Percentiles rank a stretch among this genome's conserved stretches.
These are phyloP conservation scores for Nakazawaea wickerhamii DNA, from an alignment of 805 yeast species.

Conservation along the genomic window DNA sequence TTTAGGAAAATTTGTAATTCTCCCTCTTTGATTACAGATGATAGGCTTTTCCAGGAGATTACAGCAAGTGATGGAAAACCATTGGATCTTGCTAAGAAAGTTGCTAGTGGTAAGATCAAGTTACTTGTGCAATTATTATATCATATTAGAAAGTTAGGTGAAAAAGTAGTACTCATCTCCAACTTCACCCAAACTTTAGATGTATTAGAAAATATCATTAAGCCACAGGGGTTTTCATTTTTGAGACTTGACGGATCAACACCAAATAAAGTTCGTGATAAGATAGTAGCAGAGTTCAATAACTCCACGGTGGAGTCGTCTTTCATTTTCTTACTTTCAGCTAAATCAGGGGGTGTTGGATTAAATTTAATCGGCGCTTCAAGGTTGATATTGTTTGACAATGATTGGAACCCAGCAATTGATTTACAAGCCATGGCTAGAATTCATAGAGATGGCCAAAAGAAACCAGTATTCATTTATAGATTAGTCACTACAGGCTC, in stretches of 20 bases:
- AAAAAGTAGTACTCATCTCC: conserved; percentile 81
- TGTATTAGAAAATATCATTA: conserved; percentile 54
- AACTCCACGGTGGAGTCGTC: conserved; percentile 29
- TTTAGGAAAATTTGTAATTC: conserved; percentile 83
- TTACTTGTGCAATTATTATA: conserved; percentile 52
- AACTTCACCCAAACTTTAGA: conserved; percentile 87
- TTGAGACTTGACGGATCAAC: conserved; percentile 82
- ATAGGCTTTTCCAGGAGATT: conserved; percentile 34
- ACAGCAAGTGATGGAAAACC: conserved; percentile 19
- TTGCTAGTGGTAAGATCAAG: conserved; percentile 58
- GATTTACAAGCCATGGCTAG: conserved; percentile 96
- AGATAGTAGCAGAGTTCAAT: conserved; percentile 67
- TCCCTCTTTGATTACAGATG: conserved; percentile 55
- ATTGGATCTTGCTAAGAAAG: conserved; percentile 25
- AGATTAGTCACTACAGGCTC: conserved; percentile 83
- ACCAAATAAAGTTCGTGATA: conserved; percentile 57
- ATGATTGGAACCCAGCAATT: conserved; percentile 95
- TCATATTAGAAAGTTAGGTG: conserved; percentile 40
- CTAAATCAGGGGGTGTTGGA: conserved; percentile 94
- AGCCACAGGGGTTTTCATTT: conserved; percentile 42
- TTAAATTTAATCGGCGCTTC: conserved; percentile 88
- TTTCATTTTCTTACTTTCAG: conserved; percentile 72
- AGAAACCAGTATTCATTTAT: conserved; percentile 69
- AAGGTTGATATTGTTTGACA: conserved; percentile 76
- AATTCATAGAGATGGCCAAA: conserved; percentile 92